A percentile compares a stretch with the other conserved stretches of the same genome.
Evolutionary conservation across 345 rosid species (phyloP).

Genomic region (Gynandropsis gynandra): DNA sequence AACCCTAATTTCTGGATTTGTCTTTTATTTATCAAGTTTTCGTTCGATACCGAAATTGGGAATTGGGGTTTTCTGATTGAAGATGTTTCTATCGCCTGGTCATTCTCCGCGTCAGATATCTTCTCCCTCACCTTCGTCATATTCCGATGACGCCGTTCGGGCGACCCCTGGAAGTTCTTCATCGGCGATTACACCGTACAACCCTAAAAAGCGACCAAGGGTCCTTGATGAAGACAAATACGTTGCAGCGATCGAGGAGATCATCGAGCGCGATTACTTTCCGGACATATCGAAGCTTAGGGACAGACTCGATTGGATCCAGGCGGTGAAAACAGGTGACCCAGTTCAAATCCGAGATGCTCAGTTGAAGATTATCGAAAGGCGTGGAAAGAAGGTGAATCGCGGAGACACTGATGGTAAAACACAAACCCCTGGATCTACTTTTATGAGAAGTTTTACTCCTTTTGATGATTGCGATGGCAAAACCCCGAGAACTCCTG

Average conservation of each 20-base stretch:
- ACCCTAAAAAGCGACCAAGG: conserved; percentile 42
- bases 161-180: conserved; percentile 24
- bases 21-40: not conserved
- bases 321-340: conserved; percentile 75
- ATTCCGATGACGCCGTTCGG: conserved; percentile 24
- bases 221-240: conserved; percentile 88
- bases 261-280: conserved; percentile 93
- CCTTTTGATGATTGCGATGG: conserved; percentile 73
- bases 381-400: conserved; percentile 46
- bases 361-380: conserved; percentile 90
- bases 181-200: conserved; percentile 28
- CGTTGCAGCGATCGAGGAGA: conserved; percentile 81
- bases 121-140: conserved; percentile 52
- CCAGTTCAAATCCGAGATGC: conserved; percentile 87
- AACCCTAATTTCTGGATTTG: conserved; percentile 16
- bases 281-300: conserved; percentile 92
- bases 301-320: conserved; percentile 92
- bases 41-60: conserved; percentile 5
- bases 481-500: conserved; percentile 44
- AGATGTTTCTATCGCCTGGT: conserved; percentile 74
- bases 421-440: conserved; percentile 80
- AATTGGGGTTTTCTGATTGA: conserved; percentile 1
- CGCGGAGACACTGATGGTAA: conserved; percentile 39
- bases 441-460: conserved; percentile 63
- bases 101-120: conserved; percentile 75